Evolutionary conservation across 805 yeast genomes (phyloP).

Genomic region (Yarrowia divulgata): DNA sequence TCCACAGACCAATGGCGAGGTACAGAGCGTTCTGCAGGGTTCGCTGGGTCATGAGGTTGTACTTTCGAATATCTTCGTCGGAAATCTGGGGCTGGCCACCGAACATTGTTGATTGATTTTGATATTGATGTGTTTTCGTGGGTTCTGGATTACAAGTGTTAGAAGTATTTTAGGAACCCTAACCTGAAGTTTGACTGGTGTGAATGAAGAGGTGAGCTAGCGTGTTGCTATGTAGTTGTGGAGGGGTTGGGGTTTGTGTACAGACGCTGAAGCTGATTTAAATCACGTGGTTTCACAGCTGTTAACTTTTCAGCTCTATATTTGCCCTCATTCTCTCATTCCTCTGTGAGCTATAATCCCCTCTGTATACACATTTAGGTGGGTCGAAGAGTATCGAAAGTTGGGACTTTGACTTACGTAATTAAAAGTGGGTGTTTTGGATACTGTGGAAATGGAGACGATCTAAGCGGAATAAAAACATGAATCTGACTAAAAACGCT

Average conservation of each 20-base stretch:
- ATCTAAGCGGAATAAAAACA: too few species aligned
- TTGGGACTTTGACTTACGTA: background rate
- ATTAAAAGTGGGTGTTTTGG: background rate
- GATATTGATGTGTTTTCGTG: conserved; percentile 9
- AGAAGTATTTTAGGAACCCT: conserved; percentile 32
- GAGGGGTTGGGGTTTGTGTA: background rate
- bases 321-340: too few species aligned
- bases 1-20: conserved; percentile 53
- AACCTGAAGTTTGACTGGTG: conserved; percentile 22
- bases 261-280: background rate
- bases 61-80: conserved; percentile 51
- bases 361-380: too few species aligned
- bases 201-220: background rate
- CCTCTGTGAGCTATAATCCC: too few species aligned
- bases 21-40: conserved; percentile 48
- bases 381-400: background rate
- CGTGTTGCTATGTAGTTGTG: too few species aligned
- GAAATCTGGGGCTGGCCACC: conserved; percentile 53
- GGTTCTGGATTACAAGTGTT: background rate
- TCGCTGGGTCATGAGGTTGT: conserved; percentile 47
- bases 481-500: too few species aligned
- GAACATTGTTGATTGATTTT: conserved; percentile 47
- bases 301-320: too few species aligned
- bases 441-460: background rate
- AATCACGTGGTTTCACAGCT: too few species aligned